Percentiles rank a stretch among this genome's conserved stretches.
phyloP scores from a whole-genome alignment of 2,329 filamentous ascomycete species.

The Calycina herbarum region DNA sequence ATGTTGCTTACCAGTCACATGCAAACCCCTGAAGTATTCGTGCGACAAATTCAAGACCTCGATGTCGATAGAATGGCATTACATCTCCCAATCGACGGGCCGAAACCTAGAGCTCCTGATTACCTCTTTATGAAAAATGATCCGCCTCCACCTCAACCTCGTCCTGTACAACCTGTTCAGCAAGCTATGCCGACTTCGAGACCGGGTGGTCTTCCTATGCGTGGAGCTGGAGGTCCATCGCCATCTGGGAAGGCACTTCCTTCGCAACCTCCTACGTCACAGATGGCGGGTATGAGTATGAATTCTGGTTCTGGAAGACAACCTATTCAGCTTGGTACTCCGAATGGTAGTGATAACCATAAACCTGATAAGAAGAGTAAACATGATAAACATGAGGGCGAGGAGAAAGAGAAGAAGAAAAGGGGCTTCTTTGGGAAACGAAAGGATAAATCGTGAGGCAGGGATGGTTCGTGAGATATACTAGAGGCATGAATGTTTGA shows the following conservation, averaged over 20 bases:
- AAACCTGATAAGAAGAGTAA: conserved; percentile 56
- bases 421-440: conserved; percentile 59
- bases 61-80: conserved; percentile 73
- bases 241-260: conserved; percentile 27
- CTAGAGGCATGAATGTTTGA: not conserved
- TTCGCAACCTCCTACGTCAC: conserved; percentile 34
- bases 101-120: conserved; percentile 77
- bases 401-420: conserved; percentile 55
- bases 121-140: conserved; percentile 79
- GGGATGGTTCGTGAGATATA: not conserved
- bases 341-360: conserved; percentile 32
- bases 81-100: conserved; percentile 77
- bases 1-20: conserved; percentile 90
- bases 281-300: conserved; percentile 31
- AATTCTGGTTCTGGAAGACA: conserved; percentile 25
- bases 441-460: conserved; percentile 42
- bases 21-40: conserved; percentile 79
- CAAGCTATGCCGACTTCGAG: conserved; percentile 23
- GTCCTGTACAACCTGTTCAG: conserved; percentile 27
- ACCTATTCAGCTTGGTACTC: conserved; percentile 26
- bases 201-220: conserved; percentile 21
- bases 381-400: conserved; percentile 43
- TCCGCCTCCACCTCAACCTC: conserved; percentile 49
- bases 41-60: conserved; percentile 80
- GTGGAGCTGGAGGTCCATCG: conserved; percentile 29